A percentile compares a stretch with the other conserved stretches of the same genome.
Conservation (phyloP, 495 filamentous ascomycete genomes). For the Tirmania nivea region DNA sequence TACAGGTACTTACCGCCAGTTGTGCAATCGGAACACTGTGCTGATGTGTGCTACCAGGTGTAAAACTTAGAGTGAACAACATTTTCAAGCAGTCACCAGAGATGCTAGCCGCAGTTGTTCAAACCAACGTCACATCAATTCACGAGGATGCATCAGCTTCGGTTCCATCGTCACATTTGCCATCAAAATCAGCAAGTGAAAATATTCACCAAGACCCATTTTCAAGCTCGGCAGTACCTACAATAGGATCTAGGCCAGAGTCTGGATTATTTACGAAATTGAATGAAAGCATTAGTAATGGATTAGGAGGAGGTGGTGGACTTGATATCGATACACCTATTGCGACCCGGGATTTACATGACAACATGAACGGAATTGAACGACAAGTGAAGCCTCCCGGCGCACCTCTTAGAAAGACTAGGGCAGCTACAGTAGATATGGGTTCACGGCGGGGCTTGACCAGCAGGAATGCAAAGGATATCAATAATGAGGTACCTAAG, state of each 20-base stretch:
- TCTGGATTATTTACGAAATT: constrained; percentile 15
- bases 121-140: constrained; percentile 2
- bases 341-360: background rate
- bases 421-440: constrained; percentile 14
- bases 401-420: constrained; percentile 11
- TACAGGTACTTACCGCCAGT: constrained; percentile 26
- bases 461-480: constrained; percentile 13
- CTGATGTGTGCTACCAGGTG: constrained; percentile 29
- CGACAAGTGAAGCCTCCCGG: background rate
- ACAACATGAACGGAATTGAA: background rate
- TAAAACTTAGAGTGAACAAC: constrained; percentile 52
- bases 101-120: constrained; percentile 23
- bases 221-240: background rate
- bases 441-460: constrained; percentile 15
- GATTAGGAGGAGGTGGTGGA: constrained; percentile 1
- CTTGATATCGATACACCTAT: constrained; percentile 14
- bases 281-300: constrained; percentile 15
- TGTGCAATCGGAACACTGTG: too few species aligned
- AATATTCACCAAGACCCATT: background rate
- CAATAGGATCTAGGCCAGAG: background rate
- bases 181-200: background rate
- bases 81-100: constrained; percentile 65
- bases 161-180: background rate
- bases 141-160: constrained; percentile 3
- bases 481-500: constrained; percentile 11